Conservation (phyloP, 2,329 filamentous ascomycete species). For the Fusarium sp. region DNA sequence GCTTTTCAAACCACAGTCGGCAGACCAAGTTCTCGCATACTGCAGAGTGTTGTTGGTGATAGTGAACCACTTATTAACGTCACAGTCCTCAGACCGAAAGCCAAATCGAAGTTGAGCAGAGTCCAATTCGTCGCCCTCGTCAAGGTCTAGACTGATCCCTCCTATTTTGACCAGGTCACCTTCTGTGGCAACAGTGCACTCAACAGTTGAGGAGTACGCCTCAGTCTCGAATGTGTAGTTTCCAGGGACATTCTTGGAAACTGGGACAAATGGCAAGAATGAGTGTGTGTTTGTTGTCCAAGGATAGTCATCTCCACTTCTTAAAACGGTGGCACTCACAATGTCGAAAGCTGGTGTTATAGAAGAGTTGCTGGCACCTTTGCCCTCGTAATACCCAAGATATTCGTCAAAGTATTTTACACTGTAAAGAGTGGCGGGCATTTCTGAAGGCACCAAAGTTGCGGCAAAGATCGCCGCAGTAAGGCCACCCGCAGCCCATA, state of each 20-base stretch:
- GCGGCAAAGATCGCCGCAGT: background rate
- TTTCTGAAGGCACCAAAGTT: background rate
- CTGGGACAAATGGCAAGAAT: background rate
- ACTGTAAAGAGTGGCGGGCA: background rate
- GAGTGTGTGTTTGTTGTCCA: constrained; percentile 4
- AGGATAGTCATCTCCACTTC: background rate
- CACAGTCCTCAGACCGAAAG: rapidly evolving
- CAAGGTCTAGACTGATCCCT: background rate
- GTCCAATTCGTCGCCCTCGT: background rate
- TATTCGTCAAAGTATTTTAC: background rate
- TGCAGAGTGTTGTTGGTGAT: background rate
- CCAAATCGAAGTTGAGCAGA: background rate
- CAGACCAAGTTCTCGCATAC: background rate
- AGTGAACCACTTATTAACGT: background rate
- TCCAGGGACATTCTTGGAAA: rapidly evolving
- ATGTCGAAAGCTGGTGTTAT: background rate
- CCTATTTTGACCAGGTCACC: background rate
- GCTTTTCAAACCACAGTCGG: background rate
- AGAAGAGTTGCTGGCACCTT: background rate
- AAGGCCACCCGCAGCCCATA: background rate
- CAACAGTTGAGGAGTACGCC: background rate
- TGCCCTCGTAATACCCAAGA: background rate
- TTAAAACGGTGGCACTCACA: background rate
- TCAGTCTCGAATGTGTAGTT: background rate
- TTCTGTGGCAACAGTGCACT: background rate